These are phyloP conservation scores for Mortierella sp. DNA, from an alignment of 371 early-diverging fungal genomes.

Conservation along the genomic window DNA sequence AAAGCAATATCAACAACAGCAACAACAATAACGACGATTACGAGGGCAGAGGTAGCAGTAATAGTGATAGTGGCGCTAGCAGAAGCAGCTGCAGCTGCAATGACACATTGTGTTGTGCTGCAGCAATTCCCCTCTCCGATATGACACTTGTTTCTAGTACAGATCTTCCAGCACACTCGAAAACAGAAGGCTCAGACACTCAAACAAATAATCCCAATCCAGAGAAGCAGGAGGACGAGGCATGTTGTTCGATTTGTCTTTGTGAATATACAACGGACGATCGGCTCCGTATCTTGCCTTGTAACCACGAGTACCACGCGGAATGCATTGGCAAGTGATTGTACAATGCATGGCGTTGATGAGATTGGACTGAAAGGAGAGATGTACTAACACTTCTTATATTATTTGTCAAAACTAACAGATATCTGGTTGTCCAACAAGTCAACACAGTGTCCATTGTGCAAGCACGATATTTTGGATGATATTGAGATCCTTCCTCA, in stretches of 20 bases:
- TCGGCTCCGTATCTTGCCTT: conserved; percentile 74
- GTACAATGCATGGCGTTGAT: not conserved
- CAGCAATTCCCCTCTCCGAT: conserved; percentile 5
- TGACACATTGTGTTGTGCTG: not conserved
- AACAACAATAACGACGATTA: not conserved
- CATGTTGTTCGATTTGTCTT: conserved; percentile 84
- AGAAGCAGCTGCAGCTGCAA: not conserved
- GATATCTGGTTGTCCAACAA: conserved; percentile 72
- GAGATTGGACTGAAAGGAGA: no score
- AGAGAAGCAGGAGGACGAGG: conserved; percentile 26
- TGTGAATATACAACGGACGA: conserved; percentile 77
- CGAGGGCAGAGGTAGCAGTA: not conserved
- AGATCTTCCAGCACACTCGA: not conserved
- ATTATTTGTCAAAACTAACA: conserved; percentile 5
- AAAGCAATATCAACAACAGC: not conserved
- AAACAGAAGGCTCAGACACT: conserved; percentile 1
- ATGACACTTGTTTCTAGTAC: not conserved
- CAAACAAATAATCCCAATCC: not conserved
- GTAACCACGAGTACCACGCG: conserved; percentile 85
- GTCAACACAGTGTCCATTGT: conserved; percentile 68
- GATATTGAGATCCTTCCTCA: conserved; percentile 12
- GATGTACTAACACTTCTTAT: not conserved
- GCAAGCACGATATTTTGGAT: conserved; percentile 63
- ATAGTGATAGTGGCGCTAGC: not conserved
- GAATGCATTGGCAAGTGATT: conserved; percentile 82